phyloP scores from a whole-genome alignment of 352 stramenopile genomes.

The Proteromonas lacertae region DNA sequence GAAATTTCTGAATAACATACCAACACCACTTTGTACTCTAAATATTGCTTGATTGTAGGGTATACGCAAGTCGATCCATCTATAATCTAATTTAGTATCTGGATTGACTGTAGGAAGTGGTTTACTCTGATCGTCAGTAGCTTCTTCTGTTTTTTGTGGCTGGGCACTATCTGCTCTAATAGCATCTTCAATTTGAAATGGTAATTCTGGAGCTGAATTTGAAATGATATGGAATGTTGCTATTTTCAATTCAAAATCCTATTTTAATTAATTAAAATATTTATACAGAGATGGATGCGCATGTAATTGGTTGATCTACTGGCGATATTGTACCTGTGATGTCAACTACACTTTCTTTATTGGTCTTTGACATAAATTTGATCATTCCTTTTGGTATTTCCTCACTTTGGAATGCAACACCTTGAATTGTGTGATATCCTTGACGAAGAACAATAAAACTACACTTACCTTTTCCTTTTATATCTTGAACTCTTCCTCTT shows the following conservation, averaged over 20 bases:
- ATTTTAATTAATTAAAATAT: too few species aligned
- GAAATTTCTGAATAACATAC: slow-evolving; percentile 80
- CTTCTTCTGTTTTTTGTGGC: slow-evolving; percentile 8
- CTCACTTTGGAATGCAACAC: slow-evolving; percentile 36
- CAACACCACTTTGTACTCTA: slow-evolving; percentile 73
- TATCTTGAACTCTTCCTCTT: slow-evolving; percentile 62
- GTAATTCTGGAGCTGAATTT: slow-evolving; percentile 48
- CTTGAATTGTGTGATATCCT: slow-evolving; percentile 75
- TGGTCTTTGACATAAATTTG: slow-evolving; percentile 63
- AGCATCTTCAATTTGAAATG: slow-evolving; percentile 74
- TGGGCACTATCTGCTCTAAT: slow-evolving; percentile 23
- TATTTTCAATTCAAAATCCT: slow-evolving; percentile 64
- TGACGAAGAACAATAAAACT: slow-evolving; percentile 84
- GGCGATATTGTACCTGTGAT: slow-evolving; percentile 53
- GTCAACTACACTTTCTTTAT: slow-evolving; percentile 81
- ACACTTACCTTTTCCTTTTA: slow-evolving; percentile 54
- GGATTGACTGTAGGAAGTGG: slow-evolving; percentile 24
- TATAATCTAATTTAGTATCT: slow-evolving; percentile 70
- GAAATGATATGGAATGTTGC: slow-evolving; percentile 69
- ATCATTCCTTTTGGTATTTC: slow-evolving; percentile 65
- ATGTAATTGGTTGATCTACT: slow-evolving; percentile 42
- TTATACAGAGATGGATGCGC: slow-evolving; percentile 71
- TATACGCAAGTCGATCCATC: slow-evolving; percentile 80
- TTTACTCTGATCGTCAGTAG: slow-evolving; percentile 14
- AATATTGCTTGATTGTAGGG: slow-evolving; percentile 94